These are phyloP conservation scores for Phytophthora ohioensis DNA, from an alignment of 352 stramenopile species.

Conservation along the genomic window DNA sequence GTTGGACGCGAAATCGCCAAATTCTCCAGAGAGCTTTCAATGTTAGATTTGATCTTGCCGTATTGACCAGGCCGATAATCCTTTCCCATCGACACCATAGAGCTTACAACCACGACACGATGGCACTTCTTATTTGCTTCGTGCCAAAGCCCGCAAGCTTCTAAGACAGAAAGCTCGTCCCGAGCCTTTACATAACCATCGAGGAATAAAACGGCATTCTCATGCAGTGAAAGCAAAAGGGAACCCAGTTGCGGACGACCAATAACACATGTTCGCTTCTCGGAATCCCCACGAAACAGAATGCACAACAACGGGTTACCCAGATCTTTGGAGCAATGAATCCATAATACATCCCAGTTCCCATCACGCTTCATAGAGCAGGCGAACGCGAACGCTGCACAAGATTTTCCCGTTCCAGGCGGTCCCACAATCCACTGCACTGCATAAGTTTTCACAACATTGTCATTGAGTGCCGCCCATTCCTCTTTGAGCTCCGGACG, in stretches of 20 bases:
- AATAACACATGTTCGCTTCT: too few species aligned
- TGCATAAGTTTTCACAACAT: not conserved
- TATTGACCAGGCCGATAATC: too few species aligned
- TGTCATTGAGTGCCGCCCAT: not conserved
- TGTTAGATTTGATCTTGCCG: too few species aligned
- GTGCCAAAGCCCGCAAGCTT: not conserved
- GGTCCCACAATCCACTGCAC: not conserved
- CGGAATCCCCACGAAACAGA: too few species aligned
- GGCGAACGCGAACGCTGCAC: not conserved
- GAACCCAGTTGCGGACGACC: too few species aligned
- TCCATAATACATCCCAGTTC: not conserved
- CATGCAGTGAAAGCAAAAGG: too few species aligned
- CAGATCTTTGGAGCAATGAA: not conserved
- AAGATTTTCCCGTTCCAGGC: not conserved
- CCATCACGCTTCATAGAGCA: not conserved
- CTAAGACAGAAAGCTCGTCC: not conserved
- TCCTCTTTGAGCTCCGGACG: not conserved
- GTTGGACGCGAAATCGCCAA: too few species aligned
- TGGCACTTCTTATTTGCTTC: not conserved
- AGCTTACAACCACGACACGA: not conserved
- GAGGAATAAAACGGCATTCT: not conserved
- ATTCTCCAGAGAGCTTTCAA: too few species aligned
- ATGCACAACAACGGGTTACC: not conserved
- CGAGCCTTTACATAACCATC: not conserved
- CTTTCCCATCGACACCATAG: not conserved